Base-by-base conservation (phyloP, 2,329 filamentous ascomycete species). In the Penicillium sp. region DNA sequence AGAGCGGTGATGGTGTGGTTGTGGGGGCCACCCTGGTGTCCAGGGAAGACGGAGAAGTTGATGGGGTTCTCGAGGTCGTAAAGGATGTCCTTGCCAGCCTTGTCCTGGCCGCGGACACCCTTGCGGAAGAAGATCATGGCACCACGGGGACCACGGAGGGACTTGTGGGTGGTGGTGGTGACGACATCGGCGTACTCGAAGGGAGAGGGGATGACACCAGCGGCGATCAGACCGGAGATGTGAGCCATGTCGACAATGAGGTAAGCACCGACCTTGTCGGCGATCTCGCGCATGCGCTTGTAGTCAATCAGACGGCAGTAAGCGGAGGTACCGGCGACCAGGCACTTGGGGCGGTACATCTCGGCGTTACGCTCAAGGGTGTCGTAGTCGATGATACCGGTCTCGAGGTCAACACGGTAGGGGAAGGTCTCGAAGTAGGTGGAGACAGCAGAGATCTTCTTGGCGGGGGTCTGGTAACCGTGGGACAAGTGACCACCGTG, bases 391-490 rank as follows among this genome's bases (percentile, higher is more conserved):
- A 99, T 99, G 65, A 93, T 81, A 56, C 94, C 94, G 5, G 93
- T 97, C 59, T 87, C 82, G 70, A 95, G 89, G 78, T 97, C 86
- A 50, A 97, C 83, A 55, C 91, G 88, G 81, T 99, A 99, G 5
- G 94, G 94, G 59, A 99, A 80, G 34, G 94, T 99, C 80, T 99
- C 94, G 73, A 99, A 99, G 80, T 99, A 99, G 72, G 96, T 97
- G 54, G 93, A 97, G 62, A 99, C 87, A 67, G 92, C 92, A n/a
- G 93, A 97, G 73, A 99, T 97, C 81, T 92, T 93, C 76, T 88
- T 91, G 49, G 88, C 88, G 3, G 94, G 91, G 18, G 90, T 97
- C 77, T 99, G 94, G 77, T 99, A 99, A 59, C 94, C 94, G 77
- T 99, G 94, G 44, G 90, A 95, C 67, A 99, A 80, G 76, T 99